Evolutionary conservation across 176 grass and related monocot species (phyloP).

Genomic region (Pharus latifolius): DNA sequence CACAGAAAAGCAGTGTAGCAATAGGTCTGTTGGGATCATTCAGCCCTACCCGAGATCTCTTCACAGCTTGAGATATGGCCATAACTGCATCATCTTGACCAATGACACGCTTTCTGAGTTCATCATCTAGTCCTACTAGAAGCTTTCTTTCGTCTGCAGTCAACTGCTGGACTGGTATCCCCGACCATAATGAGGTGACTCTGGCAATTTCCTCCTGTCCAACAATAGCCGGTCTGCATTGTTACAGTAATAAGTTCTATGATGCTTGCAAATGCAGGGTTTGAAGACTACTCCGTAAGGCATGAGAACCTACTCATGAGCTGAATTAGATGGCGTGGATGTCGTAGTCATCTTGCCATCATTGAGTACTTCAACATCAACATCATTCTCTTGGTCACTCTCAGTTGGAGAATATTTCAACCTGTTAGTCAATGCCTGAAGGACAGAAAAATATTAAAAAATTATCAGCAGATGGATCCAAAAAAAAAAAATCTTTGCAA

Average conservation of each 20-base stretch:
- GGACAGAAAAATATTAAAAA: conserved; percentile 7
- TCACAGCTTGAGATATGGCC: conserved; percentile 79
- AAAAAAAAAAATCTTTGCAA: not conserved
- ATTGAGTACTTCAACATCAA: conserved; percentile 18
- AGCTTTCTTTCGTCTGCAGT: conserved; percentile 76
- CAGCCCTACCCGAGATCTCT: conserved; percentile 75
- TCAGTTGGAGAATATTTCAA: conserved; percentile 71
- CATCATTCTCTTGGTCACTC: conserved; percentile 28
- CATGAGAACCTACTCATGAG: conserved; percentile 51
- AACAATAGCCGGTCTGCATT: conserved; percentile 51
- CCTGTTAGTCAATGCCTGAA: conserved; percentile 70
- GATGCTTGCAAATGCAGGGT: not conserved
- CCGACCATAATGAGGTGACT: conserved; percentile 85
- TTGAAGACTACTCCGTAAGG: conserved; percentile 2
- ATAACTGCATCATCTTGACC: conserved; percentile 88
- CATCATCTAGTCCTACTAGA: conserved; percentile 69
- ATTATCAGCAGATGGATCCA: conserved; percentile 5
- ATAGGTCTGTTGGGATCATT: conserved; percentile 87
- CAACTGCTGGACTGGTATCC: conserved; percentile 85
- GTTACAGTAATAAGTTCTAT: not conserved
- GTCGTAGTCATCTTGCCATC: conserved; percentile 10
- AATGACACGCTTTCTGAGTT: conserved; percentile 81
- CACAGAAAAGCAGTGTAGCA: conserved; percentile 82
- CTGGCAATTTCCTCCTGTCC: conserved; percentile 86
- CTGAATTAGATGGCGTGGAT: conserved; percentile 11